Base-by-base conservation (phyloP, 495 filamentous ascomycete genomes). In the Ascodesmis nigricans region DNA sequence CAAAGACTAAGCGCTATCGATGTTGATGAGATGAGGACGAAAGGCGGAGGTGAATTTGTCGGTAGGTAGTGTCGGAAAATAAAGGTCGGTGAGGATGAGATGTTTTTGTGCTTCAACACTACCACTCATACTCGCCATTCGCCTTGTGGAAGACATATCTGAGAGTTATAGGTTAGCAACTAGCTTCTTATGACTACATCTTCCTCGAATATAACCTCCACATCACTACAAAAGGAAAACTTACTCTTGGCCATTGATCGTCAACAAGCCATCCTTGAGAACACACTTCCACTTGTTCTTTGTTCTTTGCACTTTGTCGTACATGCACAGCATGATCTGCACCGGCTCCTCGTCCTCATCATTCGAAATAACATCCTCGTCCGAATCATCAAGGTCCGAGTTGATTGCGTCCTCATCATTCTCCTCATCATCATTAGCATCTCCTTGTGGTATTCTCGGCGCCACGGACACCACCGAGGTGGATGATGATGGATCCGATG, bases 251-350 rank as follows among this genome's bases (percentile, higher is more conserved):
- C 75, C 73, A 43, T 79, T 78, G 23, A 82, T 77, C 31, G 75
- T 91, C 41, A 99, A 63, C 10, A 99, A 78, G 11, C 87, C 87
- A 47, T 99, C 87, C 61, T 95, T 95, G 35, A 99, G 65, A 3
- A 77, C 78, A 59, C 87, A 99, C 72, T 99, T 99, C 87, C 87
- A 99, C 73, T 95, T 99, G 55, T 93, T 99, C 72, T 99, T 99
- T 39, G 93, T 90, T 32, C 87, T 65, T 56, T 93, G 83, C 13
- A 99, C 87, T 62, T 99, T 99, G 61, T 99, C 87, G 51, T 97
- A 97, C 47, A 87, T 91, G 61, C 87, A 97, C 24, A 95, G 69
- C 78, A 93, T 93, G 55, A 87, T 78, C 40, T 90, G 75, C 1
- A 69, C 70, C 39, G 56, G 58, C 3, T 64, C 64, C 11, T 83